phyloP scores from a whole-genome alignment of 2,329 filamentous ascomycete genomes.

The Monosporascus ibericus region DNA sequence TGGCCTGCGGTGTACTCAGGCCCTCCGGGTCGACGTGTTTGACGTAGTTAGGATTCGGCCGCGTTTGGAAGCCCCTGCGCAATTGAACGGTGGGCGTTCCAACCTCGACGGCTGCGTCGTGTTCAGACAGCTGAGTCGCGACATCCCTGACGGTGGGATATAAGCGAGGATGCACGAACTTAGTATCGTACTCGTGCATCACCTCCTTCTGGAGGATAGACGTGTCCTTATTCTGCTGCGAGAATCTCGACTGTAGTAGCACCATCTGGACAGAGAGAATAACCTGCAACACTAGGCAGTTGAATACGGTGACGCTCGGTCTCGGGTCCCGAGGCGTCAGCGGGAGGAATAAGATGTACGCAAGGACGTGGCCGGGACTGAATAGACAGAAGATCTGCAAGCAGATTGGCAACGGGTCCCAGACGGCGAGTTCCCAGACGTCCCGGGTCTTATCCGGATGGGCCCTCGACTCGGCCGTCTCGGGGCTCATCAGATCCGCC shows the following conservation, averaged over 20 bases:
- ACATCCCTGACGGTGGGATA: slow-evolving; percentile 73
- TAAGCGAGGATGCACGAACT: slow-evolving; percentile 88
- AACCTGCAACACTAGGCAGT: slow-evolving; percentile 67
- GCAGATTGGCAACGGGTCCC: slow-evolving; percentile 85
- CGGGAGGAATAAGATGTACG: slow-evolving; percentile 86
- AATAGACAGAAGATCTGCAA: slow-evolving; percentile 83
- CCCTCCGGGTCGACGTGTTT: slow-evolving; percentile 65
- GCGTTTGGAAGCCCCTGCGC: slow-evolving; percentile 71
- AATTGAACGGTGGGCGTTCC: slow-evolving; percentile 57
- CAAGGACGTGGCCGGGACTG: slow-evolving; percentile 84
- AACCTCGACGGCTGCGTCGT: slow-evolving; percentile 36
- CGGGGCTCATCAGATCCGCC: slow-evolving; percentile 58
- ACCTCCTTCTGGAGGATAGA: slow-evolving; percentile 85
- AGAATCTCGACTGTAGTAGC: slow-evolving; percentile 66
- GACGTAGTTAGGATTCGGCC: slow-evolving; percentile 76
- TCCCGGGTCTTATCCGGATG: slow-evolving; percentile 78
- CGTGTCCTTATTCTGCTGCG: slow-evolving; percentile 79
- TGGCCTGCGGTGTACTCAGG: slow-evolving; percentile 26
- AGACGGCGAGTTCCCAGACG: slow-evolving; percentile 91
- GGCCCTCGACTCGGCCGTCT: slow-evolving; percentile 73
- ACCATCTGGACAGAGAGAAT: slow-evolving; percentile 74
- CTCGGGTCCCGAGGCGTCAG: slow-evolving; percentile 67
- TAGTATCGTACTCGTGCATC: slow-evolving; percentile 90
- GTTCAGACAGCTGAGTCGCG: slow-evolving; percentile 66
- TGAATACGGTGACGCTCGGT: slow-evolving; percentile 81